A percentile compares a stretch with the other conserved stretches of the same genome.
Conservation (phyloP, 2,329 filamentous ascomycete species). For the Capronia americana region DNA sequence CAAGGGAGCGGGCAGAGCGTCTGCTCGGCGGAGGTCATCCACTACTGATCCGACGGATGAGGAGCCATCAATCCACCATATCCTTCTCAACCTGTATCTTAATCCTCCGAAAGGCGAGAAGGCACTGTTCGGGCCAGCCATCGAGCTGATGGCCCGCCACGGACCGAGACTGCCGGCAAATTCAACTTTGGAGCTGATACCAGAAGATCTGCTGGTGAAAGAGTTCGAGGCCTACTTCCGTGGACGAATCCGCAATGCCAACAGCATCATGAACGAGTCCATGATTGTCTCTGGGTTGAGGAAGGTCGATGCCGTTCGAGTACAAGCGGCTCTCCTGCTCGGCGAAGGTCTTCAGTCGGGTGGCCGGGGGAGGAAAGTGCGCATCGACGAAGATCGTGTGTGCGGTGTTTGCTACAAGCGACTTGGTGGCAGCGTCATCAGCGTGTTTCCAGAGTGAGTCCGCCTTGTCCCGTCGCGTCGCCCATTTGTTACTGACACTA, state of each 20-base stretch:
- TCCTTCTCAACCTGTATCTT: slow-evolving; percentile 86
- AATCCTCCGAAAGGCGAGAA: slow-evolving; percentile 75
- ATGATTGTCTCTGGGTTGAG: slow-evolving; percentile 78
- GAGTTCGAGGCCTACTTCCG: slow-evolving; percentile 90
- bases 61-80: slow-evolving; percentile 85
- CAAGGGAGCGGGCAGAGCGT: slow-evolving; percentile 43
- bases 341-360: slow-evolving; percentile 66
- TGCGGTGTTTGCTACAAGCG: slow-evolving; percentile 94
- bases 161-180: slow-evolving; percentile 87
- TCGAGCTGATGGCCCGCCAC: slow-evolving; percentile 88
- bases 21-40: slow-evolving; percentile 48
- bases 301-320: slow-evolving; percentile 77
- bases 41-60: slow-evolving; percentile 60
- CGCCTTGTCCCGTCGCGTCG: not conserved
- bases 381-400: slow-evolving; percentile 84
- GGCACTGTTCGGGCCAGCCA: slow-evolving; percentile 76
- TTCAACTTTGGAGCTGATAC: slow-evolving; percentile 85
- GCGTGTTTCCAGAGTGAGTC: slow-evolving; percentile 81
- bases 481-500: slow-evolving; percentile 13
- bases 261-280: slow-evolving; percentile 78
- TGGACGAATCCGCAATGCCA: slow-evolving; percentile 85
- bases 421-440: slow-evolving; percentile 86
- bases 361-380: slow-evolving; percentile 71
- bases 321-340: slow-evolving; percentile 74
- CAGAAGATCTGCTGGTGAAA: slow-evolving; percentile 75